A percentile compares a stretch with the other conserved stretches of the same genome.
phyloP scores from a whole-genome alignment of 2,329 filamentous ascomycete genomes.

The Bipolaris oryzae region DNA sequence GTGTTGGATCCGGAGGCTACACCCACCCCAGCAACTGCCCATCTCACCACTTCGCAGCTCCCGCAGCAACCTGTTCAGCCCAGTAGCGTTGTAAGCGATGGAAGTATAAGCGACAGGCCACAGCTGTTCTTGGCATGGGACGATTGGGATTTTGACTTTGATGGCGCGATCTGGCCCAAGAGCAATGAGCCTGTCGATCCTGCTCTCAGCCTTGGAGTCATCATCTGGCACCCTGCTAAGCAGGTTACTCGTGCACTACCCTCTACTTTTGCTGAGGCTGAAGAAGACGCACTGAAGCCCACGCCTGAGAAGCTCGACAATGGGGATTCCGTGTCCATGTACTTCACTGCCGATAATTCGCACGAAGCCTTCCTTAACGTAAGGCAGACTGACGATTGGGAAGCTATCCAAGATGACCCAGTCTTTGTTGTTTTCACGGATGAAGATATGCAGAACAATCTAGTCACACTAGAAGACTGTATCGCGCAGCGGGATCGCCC shows the following conservation, averaged over 20 bases:
- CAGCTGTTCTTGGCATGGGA: slow-evolving; percentile 46
- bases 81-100: slow-evolving; percentile 25
- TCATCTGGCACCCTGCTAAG: slow-evolving; percentile 54
- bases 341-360: slow-evolving; percentile 53
- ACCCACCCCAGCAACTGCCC: slow-evolving; percentile 35
- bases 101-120: slow-evolving; percentile 27
- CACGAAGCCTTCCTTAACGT: slow-evolving; percentile 56
- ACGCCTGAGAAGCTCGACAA: slow-evolving; percentile 45
- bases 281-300: slow-evolving; percentile 51
- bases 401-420: slow-evolving; percentile 56
- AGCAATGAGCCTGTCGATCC: slow-evolving; percentile 53
- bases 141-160: slow-evolving; percentile 53
- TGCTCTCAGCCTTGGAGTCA: slow-evolving; percentile 53
- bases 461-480: slow-evolving; percentile 53
- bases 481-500: slow-evolving; percentile 49
- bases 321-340: slow-evolving; percentile 57
- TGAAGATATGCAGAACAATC: slow-evolving; percentile 44
- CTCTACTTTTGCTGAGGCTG: slow-evolving; percentile 52
- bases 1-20: slow-evolving; percentile 35
- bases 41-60: slow-evolving; percentile 23
- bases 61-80: slow-evolving; percentile 19
- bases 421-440: slow-evolving; percentile 56
- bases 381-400: slow-evolving; percentile 58
- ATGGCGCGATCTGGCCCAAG: slow-evolving; percentile 53
- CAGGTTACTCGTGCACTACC: slow-evolving; percentile 52